Evolutionary conservation across 1,284 basidiomycete genomes (phyloP), one percentile per base, ranked within the genome.

Genomic region (Sutorius eximius): DNA sequence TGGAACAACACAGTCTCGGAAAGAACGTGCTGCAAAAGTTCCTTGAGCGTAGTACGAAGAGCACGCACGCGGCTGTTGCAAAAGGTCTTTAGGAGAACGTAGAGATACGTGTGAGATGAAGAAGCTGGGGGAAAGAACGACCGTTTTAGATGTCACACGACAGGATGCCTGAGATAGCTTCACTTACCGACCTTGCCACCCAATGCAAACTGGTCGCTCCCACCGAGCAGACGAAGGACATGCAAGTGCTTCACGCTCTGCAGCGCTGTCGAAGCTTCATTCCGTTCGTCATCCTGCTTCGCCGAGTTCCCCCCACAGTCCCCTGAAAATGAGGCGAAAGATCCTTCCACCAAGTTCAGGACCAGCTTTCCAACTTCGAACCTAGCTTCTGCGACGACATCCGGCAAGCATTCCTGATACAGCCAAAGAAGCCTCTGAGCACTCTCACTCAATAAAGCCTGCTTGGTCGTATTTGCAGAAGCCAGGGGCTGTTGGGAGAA

Each of bases 331-430:
- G 62, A 59, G 18, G 52, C 52, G 2, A 71, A 55, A 30, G 66
- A 69, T 33, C 63, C 67, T 10, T 71, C 62, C 8, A 51, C 59
- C 45, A 81, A 77, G 49, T 77, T 83, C 48, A 79, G 76, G 20
- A 95, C 73, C 30, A 95, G 70, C 66, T 93, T 93, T 13, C 92
- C 92, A 18, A 89, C 82, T 68, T 98, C 95, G 65, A 95, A 95
- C 45, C 86, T 80, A 8, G 85, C 83, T 68, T 95, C 94, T 0
- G 83, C 82, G 0, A 90, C 85, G 5, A 91, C 73, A 6, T 80
- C 78, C 0, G 92, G 91, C 13, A 97, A 72, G 45, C 83, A 86
- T 24, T 77, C 77, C 63, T 95, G 89, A 70, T 96, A 97, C 33
- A 96, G 77, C 78, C 88, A 89, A 51, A 97, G 73, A 47, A 97